Evolutionary conservation across 306 rosid species (phyloP).

Genomic region (Vigna hirtella): DNA sequence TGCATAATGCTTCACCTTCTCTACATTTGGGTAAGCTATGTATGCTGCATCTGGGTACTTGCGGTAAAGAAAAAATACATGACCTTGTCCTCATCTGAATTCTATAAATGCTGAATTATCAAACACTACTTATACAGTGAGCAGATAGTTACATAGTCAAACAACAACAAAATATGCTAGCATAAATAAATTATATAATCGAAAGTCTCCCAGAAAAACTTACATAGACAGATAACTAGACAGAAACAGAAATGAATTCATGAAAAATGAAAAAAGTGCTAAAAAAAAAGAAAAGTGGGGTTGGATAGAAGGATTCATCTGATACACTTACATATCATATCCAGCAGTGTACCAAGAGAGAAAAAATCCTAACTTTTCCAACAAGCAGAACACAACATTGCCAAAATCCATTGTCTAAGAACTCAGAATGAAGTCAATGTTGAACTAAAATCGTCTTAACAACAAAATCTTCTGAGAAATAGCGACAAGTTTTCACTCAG

Average conservation of each 20-base stretch:
- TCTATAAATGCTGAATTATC: slow-evolving; percentile 26
- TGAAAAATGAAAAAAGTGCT: background rate
- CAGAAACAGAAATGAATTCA: background rate
- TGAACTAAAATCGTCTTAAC: background rate
- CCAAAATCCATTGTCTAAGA: background rate
- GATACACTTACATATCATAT: background rate
- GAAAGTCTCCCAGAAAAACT: background rate
- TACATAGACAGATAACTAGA: background rate
- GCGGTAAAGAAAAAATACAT: slow-evolving; percentile 53
- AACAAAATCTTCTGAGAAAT: background rate
- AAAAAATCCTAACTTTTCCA: background rate
- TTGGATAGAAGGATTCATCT: background rate
- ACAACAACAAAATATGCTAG: background rate
- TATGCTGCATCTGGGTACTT: slow-evolving; percentile 38
- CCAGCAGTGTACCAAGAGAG: background rate
- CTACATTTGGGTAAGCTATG: slow-evolving; percentile 51
- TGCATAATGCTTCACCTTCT: slow-evolving; percentile 48
- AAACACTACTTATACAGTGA: background rate
- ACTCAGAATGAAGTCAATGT: background rate
- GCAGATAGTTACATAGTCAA: background rate
- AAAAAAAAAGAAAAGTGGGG: background rate
- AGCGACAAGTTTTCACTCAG: too few relatives aligned
- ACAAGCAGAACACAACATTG: background rate
- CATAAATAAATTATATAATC: background rate
- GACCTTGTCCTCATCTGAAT: slow-evolving; percentile 59